These are phyloP conservation scores for Hyaloscypha variabilis DNA, from an alignment of 495 filamentous ascomycete species.

Conservation along the genomic window DNA sequence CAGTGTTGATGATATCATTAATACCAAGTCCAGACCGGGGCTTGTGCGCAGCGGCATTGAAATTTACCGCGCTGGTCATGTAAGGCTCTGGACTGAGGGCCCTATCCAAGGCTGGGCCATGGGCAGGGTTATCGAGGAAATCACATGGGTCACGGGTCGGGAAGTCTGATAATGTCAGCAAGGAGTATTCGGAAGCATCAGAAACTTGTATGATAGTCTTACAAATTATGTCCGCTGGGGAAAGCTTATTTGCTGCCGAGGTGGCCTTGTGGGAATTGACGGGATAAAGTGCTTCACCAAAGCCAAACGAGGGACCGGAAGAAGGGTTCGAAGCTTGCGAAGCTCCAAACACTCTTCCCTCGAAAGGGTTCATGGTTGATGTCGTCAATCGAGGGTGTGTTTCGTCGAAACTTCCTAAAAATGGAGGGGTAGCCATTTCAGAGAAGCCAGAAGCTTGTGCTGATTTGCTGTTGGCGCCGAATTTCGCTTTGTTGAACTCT, in stretches of 20 bases:
- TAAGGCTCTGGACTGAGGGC: slow-evolving; percentile 34
- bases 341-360: not conserved
- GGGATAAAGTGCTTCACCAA: not conserved
- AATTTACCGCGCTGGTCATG: slow-evolving; percentile 43
- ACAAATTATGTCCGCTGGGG: not conserved
- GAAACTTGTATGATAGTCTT: not conserved
- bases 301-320: not conserved
- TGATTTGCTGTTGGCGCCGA: not conserved
- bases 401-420: not conserved
- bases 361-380: not conserved
- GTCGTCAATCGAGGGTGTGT: not conserved
- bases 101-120: slow-evolving; percentile 8
- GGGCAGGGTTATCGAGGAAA: slow-evolving; percentile 20
- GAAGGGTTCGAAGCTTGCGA: not conserved
- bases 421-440: not conserved
- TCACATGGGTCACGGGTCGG: slow-evolving; percentile 9
- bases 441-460: not conserved
- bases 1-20: slow-evolving; percentile 34
- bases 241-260: not conserved
- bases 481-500: slow-evolving; percentile 29
- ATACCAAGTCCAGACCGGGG: slow-evolving; percentile 36
- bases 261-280: not conserved
- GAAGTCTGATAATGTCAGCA: slow-evolving; percentile 14
- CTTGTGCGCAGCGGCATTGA: slow-evolving; percentile 23
- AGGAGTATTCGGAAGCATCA: not conserved